Evolutionary conservation across 73 alveolate species (phyloP).

Genomic region (Paramecium caudatum): DNA sequence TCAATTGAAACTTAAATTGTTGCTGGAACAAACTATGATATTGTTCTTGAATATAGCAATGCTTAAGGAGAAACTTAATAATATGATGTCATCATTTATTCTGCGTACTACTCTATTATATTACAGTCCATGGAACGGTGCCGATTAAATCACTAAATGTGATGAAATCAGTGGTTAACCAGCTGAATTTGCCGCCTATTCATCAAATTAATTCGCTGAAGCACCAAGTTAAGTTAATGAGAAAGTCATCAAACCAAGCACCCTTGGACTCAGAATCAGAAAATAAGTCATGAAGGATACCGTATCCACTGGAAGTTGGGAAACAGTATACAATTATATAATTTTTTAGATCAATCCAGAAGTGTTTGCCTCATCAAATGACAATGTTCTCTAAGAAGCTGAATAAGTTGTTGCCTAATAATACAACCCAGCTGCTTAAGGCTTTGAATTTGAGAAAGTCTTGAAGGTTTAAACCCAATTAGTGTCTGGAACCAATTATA

Average conservation of each 20-base stretch:
- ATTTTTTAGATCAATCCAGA: constrained; percentile 11
- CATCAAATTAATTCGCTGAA: not conserved
- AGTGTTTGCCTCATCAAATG: not conserved
- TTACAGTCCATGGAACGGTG: constrained; percentile 4
- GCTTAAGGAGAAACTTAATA: not conserved
- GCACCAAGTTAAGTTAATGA: not conserved
- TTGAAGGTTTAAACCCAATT: constrained; percentile 33
- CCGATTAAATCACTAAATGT: constrained; percentile 25
- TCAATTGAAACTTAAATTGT: not conserved
- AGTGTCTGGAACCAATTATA: constrained; percentile 41
- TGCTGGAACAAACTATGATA: constrained; percentile 31
- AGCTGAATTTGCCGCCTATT: constrained; percentile 24
- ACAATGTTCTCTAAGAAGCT: not conserved
- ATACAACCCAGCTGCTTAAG: constrained; percentile 15
- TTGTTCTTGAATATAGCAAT: not conserved
- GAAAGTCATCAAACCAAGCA: not conserved
- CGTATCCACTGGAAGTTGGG: constrained; percentile 14
- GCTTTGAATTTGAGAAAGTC: constrained; percentile 14
- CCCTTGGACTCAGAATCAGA: not conserved
- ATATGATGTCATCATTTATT: constrained; percentile 18
- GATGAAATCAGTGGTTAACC: not conserved
- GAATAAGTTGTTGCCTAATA: not conserved
- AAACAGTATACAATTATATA: not conserved
- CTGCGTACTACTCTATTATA: not conserved
- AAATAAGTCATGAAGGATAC: not conserved